Evolutionary conservation across 306 rosid species (phyloP), one percentile per base, ranked within the genome.

Genomic region (Prinsepia uniflora): DNA sequence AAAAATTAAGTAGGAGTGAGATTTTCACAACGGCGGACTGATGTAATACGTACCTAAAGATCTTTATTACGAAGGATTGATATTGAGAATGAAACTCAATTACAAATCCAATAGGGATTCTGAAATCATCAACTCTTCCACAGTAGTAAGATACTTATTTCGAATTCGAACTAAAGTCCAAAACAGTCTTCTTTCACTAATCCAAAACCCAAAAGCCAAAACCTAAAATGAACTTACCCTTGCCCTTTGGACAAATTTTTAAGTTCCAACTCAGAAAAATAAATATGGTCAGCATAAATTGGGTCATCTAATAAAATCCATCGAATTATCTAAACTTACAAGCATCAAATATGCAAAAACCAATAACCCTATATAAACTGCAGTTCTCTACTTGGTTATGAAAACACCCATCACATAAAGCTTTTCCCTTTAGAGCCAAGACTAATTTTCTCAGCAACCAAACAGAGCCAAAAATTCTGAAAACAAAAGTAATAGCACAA

Each of bases 361-460:
- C n/a, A n/a, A n/a, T 1, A 49, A 72, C 18, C 60, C 6, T 6
- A 2, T 48, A 61, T 59, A 24, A 19, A 55, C 49, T 52, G 3
- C 22, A 30, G 40, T 34, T 68, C 34, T 36, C 48, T 46, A 10
- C 13, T n/a, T 12, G 42, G 10, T 66, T 59, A 34, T 4, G 34
- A 59, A 4, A 19, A 59, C 14, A 59, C 7, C 43, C 12, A 8
- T 6, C 24, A 56, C 30, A 24, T 24, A 24, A 24, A 24, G 30
- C 30, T 24, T 24, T 24, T 24, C 30, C 30, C 30, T 24, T 24
- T 24, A 24, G 30, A 24, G 2, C 30, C 30, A 24, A 24, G 47
- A 11, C 57, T 20, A 72, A 50, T 15, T 43, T 65, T 72, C 78
- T 39, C 44, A 62, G 48, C 59, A 58, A 52, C 41, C 67, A 65